Evolutionary conservation across 805 yeast genomes (phyloP), one percentile per base, ranked within the genome.

Genomic region (Candida maris): DNA sequence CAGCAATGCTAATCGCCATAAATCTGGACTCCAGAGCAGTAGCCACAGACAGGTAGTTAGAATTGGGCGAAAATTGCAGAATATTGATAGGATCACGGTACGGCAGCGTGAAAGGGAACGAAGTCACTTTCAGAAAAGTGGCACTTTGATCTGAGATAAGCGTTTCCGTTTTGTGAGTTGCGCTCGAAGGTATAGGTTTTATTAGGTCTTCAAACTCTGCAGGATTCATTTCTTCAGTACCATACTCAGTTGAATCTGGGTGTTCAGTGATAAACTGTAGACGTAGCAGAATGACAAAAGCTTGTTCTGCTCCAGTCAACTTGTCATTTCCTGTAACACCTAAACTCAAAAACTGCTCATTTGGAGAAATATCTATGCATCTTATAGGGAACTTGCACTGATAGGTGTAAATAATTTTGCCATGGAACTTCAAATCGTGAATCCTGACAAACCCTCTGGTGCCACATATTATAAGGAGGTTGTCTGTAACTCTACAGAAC

Each of bases 301-400:
- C 88, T 52, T 84, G 91, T 51, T 82, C 89, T 19, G 78, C 70
- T 3, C 80, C 79, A 1, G 80, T 73, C 15, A 72, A 61, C 39
- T 82, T 69, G 53, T 85, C 94, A 39, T 79, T 75, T 0, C 95
- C 93, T 0, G 91, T 83, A 20, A 89, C 79, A 1, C 95, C 93
- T 45, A 86, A 75, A 4, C 93, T 93, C 9, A 88, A 65, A 18
- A 80, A 63, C 14, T 71, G 64, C 18, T 83, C 87, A 45, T 73
- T 67, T 0, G 78, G 73, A 7, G 91, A 74, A 1, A 88, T 67
- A 23, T 86, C 82, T 31, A 86, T 68, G 52, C 95, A 86, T 34
- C 95, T 60, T 24, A 89, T 81, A 1, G 91, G 89, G 53, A 85
- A 84, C 37, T 72, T 74, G 8, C 86, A 79, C 25, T 74, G 65